Base-by-base conservation (phyloP, 2,329 filamentous ascomycete species). In the Cercospora citrullina region DNA sequence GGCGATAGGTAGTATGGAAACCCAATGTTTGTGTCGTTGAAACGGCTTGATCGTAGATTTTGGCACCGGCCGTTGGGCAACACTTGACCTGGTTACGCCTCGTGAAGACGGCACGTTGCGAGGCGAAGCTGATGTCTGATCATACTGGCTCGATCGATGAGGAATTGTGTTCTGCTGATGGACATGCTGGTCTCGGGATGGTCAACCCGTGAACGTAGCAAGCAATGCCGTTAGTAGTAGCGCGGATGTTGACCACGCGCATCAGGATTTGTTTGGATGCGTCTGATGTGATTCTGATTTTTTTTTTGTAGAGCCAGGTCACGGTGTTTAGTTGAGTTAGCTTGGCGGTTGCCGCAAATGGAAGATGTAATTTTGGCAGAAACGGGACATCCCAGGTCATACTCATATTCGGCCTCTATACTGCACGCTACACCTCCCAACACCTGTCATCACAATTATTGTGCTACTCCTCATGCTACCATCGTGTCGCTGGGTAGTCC, bases 331-430 rank as follows among this genome's bases (percentile, higher is more conserved):
- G 26, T 26, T 7, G 23, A 55, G 26, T 55, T 23, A 55, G 48
- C 48, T 55, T 55, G 23, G 48, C 48, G 12, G 12, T 14, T 55
- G 48, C 48, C 48, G 23, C 10, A 39, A 7, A 23, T n/a, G 26
- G 26, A 36, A 36, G 30, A 59, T 21, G 30, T 59, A 36, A 36
- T 33, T 33, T 42, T 59, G 31, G 31, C 16, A n/a, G 30, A 21
- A 59, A 59, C n/a, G 55, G 55, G 9, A 59, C 18, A 59, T n/a
- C 55, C 18, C 30, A 21, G n/a, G 55, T 59, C 31, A 59, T 36
- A 36, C 28, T 36, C 31, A 31, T 31, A 36, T 59, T 59, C 30
- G 9, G 28, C 55, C 55, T 59, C 55, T 59, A 36, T 59, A 59
- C 55, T 59, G 55, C 30, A 23, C 8, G 18, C 23, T 59, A 31